Percentiles rank a stretch among this genome's conserved stretches.
Conservation (phyloP, 1,284 basidiomycete species). For the Exobasidium rhododendri region DNA sequence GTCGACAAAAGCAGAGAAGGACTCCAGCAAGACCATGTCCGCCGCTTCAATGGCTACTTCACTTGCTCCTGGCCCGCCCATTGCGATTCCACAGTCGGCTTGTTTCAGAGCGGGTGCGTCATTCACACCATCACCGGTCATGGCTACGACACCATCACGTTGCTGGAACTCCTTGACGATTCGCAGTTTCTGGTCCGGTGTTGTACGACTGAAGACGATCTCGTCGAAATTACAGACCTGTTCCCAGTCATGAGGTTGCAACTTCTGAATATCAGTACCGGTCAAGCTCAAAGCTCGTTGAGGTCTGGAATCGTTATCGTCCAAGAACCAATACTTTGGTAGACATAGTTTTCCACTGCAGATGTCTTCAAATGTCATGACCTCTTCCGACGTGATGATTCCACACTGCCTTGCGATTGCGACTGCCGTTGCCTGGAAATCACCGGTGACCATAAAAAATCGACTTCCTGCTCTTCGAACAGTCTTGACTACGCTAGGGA, state of each 20-base stretch:
- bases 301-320: slow-evolving; percentile 53
- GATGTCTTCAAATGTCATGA: slow-evolving; percentile 55
- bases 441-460: slow-evolving; percentile 70
- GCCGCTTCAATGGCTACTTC: slow-evolving; percentile 55
- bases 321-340: slow-evolving; percentile 56
- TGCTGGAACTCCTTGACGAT: slow-evolving; percentile 67
- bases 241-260: slow-evolving; percentile 60
- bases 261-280: slow-evolving; percentile 21
- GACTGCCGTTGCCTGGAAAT: slow-evolving; percentile 61
- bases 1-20: slow-evolving; percentile 41
- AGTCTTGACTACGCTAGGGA: slow-evolving; percentile 60
- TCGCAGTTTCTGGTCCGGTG: slow-evolving; percentile 67
- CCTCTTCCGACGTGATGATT: slow-evolving; percentile 61
- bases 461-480: slow-evolving; percentile 65
- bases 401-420: slow-evolving; percentile 66
- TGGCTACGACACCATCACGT: slow-evolving; percentile 62
- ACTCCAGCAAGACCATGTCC: slow-evolving; percentile 42
- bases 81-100: slow-evolving; percentile 60
- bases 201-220: slow-evolving; percentile 71
- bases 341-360: slow-evolving; percentile 19
- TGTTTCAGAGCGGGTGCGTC: slow-evolving; percentile 62
- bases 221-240: slow-evolving; percentile 63
- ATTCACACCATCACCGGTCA: slow-evolving; percentile 69
- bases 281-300: slow-evolving; percentile 24
- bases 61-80: slow-evolving; percentile 56